phyloP scores from a whole-genome alignment of 331 rosid genomes.

The Quercus lobata region DNA sequence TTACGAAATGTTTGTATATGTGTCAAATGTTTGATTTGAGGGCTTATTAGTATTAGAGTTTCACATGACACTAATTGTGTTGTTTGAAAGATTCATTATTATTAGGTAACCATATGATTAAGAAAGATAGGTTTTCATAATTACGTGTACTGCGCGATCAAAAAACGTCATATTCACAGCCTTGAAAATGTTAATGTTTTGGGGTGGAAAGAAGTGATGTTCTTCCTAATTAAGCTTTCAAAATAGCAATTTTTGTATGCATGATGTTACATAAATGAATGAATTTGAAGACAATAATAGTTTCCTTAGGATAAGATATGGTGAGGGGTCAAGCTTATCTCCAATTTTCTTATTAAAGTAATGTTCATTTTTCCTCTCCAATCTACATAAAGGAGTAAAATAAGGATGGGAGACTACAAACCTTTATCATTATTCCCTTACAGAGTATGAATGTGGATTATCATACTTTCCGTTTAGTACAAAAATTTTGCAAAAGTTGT shows the following conservation, averaged over 20 bases:
- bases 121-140: background rate
- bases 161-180: background rate
- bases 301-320: background rate
- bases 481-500: background rate
- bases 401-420: background rate
- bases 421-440: background rate
- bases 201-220: background rate
- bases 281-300: background rate
- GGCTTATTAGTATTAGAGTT: background rate
- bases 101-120: background rate
- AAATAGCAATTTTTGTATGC: background rate
- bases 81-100: background rate
- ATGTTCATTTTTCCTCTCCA: background rate
- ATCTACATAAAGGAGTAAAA: conserved; percentile 1
- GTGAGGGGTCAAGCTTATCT: conserved; percentile 8
- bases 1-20: background rate
- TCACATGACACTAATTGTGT: background rate
- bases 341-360: conserved; percentile 1
- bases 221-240: background rate
- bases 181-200: background rate
- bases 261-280: background rate
- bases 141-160: background rate
- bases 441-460: background rate
- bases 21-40: background rate
- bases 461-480: conserved; percentile 5